Conservation (phyloP, 1,139 yeast species). For the Wickerhamomyces sp. region DNA sequence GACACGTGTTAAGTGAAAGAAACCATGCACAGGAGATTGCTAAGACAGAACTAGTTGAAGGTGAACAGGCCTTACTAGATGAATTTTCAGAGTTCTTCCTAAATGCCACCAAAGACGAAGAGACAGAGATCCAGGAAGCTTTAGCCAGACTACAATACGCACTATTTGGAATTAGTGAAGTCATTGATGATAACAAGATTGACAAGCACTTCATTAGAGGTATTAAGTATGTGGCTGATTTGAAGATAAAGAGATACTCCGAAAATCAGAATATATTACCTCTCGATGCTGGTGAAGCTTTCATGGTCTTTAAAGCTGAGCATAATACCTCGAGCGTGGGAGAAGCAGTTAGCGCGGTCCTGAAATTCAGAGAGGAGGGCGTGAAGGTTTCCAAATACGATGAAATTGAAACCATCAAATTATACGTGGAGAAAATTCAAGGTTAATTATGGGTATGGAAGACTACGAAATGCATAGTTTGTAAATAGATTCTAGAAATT, state of each 20-base stretch:
- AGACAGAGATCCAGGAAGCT: constrained; percentile 58
- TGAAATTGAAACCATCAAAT: constrained; percentile 29
- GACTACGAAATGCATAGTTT: background rate
- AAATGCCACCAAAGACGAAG: constrained; percentile 50
- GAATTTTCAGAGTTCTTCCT: constrained; percentile 59
- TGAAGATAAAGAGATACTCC: constrained; percentile 52
- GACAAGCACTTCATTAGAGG: constrained; percentile 67
- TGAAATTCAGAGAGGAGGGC: constrained; percentile 29
- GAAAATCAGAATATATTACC: constrained; percentile 23
- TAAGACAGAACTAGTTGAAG: constrained; percentile 38
- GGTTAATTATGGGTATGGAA: constrained; percentile 7
- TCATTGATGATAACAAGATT: constrained; percentile 41
- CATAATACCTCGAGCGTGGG: constrained; percentile 38
- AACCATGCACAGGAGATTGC: constrained; percentile 67
- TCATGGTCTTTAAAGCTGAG: constrained; percentile 42
- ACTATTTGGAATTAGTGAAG: constrained; percentile 68
- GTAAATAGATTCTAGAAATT: constrained; percentile 2
- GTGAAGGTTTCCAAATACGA: constrained; percentile 26
- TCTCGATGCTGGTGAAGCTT: constrained; percentile 47
- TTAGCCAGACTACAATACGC: constrained; percentile 77
- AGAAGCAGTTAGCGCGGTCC: constrained; percentile 51
- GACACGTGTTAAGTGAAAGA: constrained; percentile 85
- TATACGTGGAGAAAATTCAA: constrained; percentile 17
- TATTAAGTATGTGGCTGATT: constrained; percentile 56
- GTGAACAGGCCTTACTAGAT: constrained; percentile 43